These are phyloP conservation scores for Fusarium humuli DNA, from an alignment of 2,329 filamentous ascomycete species.

Conservation along the genomic window DNA sequence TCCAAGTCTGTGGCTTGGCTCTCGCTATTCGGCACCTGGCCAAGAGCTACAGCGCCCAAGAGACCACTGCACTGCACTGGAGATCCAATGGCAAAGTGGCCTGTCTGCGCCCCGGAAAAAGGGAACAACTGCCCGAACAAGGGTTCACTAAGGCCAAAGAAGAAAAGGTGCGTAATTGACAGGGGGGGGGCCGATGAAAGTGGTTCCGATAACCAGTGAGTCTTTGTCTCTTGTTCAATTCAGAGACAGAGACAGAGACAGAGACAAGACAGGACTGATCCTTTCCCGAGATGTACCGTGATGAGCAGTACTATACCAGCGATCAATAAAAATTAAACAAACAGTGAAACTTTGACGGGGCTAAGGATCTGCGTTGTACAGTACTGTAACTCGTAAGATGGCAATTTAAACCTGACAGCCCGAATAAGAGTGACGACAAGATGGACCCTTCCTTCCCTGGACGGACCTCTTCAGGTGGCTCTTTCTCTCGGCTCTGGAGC, in stretches of 20 bases:
- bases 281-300: slow-evolving; percentile 10
- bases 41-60: slow-evolving; percentile 28
- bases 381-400: slow-evolving; percentile 10
- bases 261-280: slow-evolving; percentile 13
- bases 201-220: slow-evolving; percentile 20
- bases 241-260: neutral
- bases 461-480: neutral
- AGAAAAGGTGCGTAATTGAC: slow-evolving; percentile 26
- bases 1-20: slow-evolving; percentile 33
- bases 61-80: neutral
- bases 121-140: slow-evolving; percentile 2
- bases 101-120: slow-evolving; percentile 23
- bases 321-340: neutral
- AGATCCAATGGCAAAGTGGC: slow-evolving; percentile 13
- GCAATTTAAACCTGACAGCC: slow-evolving; percentile 19
- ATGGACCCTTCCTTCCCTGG: slow-evolving; percentile 2
- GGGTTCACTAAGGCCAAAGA: neutral
- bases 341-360: slow-evolving; percentile 20
- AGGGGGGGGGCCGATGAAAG: slow-evolving; percentile 13
- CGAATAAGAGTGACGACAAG: slow-evolving; percentile 3
- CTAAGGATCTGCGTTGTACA: slow-evolving; percentile 14
- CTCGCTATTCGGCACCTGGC: slow-evolving; percentile 40
- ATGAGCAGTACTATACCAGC: neutral
- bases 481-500: neutral
- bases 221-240: neutral